Conservation (phyloP, 768 basidiomycete genomes). For the Rhodotorula diobovata region DNA sequence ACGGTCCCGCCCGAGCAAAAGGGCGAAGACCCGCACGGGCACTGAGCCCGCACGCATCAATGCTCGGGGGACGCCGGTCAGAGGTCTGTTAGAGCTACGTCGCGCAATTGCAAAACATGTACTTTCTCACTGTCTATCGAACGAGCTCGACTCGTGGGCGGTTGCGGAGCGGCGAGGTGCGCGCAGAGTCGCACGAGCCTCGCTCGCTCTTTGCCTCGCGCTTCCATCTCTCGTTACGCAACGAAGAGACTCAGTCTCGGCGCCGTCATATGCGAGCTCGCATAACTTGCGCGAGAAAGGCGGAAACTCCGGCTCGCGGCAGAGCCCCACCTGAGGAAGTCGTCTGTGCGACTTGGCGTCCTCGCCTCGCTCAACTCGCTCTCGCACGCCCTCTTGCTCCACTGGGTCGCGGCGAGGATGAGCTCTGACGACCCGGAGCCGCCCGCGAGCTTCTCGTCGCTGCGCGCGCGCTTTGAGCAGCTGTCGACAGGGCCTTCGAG, state of each 20-base stretch:
- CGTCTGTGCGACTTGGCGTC: no score
- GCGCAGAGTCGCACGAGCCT: no score
- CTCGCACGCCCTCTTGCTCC: neutral
- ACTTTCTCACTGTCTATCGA: neutral
- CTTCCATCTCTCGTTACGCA: no score
- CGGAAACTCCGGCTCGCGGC: no score
- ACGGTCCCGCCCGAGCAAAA: constrained; percentile 39
- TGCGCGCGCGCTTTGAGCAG: constrained; percentile 28
- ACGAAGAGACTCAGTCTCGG: no score
- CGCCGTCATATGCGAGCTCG: no score
- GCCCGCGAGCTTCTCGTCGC: constrained; percentile 4
- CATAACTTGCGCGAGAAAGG: no score
- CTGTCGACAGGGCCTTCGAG: neutral
- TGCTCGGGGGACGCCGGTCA: neutral
- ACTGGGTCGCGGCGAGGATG: neutral
- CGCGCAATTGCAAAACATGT: neutral
- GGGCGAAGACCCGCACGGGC: constrained; percentile 36
- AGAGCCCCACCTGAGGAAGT: no score
- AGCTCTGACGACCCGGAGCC: neutral
- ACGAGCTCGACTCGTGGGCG: no score
- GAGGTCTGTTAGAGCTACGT: neutral
- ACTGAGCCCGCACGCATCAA: constrained; percentile 1
- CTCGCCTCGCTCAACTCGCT: neutral
- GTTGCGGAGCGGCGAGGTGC: neutral
- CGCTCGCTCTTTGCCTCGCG: no score